Percentiles rank a stretch among this genome's conserved stretches.
Evolutionary conservation across 1,284 basidiomycete genomes (phyloP).

Genomic region (Tremellales sp.): DNA sequence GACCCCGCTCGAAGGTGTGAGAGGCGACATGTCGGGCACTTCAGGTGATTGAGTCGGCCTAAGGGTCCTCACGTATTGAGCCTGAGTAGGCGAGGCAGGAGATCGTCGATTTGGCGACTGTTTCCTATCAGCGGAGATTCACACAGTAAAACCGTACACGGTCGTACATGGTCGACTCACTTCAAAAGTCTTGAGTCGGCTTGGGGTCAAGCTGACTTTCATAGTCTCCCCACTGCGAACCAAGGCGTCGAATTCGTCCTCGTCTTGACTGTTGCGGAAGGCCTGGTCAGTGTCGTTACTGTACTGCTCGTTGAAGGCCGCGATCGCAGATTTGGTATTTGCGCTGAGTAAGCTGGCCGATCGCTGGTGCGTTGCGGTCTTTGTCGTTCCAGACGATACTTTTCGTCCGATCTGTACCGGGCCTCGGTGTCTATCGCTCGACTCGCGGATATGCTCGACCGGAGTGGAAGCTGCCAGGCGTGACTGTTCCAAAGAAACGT

Average conservation of each 20-base stretch:
- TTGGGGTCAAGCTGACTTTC: constrained; percentile 92
- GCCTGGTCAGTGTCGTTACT: constrained; percentile 6
- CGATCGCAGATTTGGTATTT: constrained; percentile 21
- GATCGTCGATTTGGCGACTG: not conserved
- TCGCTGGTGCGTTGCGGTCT: constrained; percentile 25
- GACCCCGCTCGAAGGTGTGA: not conserved
- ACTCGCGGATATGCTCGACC: constrained; percentile 14
- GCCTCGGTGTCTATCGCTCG: constrained; percentile 6
- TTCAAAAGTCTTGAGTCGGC: constrained; percentile 83
- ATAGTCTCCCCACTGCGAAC: constrained; percentile 81
- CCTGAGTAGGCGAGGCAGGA: not conserved
- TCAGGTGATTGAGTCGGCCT: not conserved
- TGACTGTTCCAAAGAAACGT: not conserved
- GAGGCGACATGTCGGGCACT: not conserved
- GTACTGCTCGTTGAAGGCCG: constrained; percentile 20
- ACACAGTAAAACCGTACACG: not conserved
- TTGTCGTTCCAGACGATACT: constrained; percentile 3
- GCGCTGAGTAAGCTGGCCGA: constrained; percentile 23
- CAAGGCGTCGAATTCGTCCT: constrained; percentile 80
- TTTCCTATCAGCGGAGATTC: not conserved
- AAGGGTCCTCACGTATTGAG: not conserved
- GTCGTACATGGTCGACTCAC: constrained; percentile 50
- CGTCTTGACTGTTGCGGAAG: constrained; percentile 21
- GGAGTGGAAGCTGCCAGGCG: constrained; percentile 1
- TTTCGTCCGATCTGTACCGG: constrained; percentile 7